Evolutionary conservation across 2,329 filamentous ascomycete species (phyloP), one percentile per base, ranked within the genome.

Genomic region (Fusarium annulatum): DNA sequence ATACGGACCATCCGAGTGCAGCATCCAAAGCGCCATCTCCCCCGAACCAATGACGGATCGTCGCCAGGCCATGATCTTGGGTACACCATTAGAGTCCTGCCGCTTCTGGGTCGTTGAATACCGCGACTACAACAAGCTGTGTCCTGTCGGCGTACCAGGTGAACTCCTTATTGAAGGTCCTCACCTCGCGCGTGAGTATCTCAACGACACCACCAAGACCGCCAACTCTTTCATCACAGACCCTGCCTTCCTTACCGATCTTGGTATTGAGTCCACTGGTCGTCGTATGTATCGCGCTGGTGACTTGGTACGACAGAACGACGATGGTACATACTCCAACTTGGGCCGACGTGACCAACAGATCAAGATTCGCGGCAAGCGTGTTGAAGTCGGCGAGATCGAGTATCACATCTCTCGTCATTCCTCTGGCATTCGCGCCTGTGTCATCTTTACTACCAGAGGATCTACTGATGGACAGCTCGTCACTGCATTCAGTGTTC

Each of bases 281-380:
- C 42, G 60, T 12, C 60, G 60, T 7, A 62, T 62, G 60, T 62
- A 62, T 46, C 51, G 60, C 6, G 53, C 60, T 0, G 60, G 60
- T 30, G 60, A 62, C n/a, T 28, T 62, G 18, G 33, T 62, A 2
- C 60, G 53, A 3, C 60, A 62, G 1, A 62, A 62, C 14, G 51
- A 56, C 26, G 53, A 62, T 16, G 60, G 60, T 0, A 58, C 60
- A 9, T 62, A 62, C 14, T 58, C 60, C 42, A 58, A 58, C 33
- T 3, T 62, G 1, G 60, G 60, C 12, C 9, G 60, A 19, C 53
- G 53, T 0, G 60, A 57, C 12, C 53, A 42, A 14, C 51, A 62
- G 41, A 57, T 62, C 41, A 62, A 62, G 23, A 58, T 62, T 19
- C 51, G 60, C 3, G 60, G 60, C 15, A 56, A 62, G 15, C 42